These are phyloP conservation scores for Pseudophaeomoniella oleicola DNA, from an alignment of 2,329 filamentous ascomycete genomes.

Conservation along the genomic window DNA sequence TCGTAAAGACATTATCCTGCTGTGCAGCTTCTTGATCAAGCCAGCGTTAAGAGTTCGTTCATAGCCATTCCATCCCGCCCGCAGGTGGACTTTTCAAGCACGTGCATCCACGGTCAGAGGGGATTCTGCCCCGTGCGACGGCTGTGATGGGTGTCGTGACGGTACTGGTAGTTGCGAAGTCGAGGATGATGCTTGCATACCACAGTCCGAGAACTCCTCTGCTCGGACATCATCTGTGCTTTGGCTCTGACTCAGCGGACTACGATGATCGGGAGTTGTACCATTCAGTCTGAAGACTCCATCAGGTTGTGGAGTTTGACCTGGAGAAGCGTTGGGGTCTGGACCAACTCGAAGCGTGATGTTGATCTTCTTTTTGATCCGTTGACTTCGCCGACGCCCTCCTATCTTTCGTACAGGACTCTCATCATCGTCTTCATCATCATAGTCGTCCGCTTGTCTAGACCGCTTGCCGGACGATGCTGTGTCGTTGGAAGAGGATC, in stretches of 20 bases:
- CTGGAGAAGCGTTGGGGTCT: neutral
- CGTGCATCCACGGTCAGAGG: neutral
- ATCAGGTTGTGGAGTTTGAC: neutral
- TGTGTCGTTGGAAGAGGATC: constrained; percentile 13
- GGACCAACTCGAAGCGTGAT: neutral
- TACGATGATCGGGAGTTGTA: neutral
- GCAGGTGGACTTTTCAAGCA: neutral
- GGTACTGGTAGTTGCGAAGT: too few relatives aligned
- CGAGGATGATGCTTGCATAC: neutral
- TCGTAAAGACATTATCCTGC: neutral
- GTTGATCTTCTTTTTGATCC: neutral
- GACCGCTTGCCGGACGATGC: constrained; percentile 13
- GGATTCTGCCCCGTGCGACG: neutral
- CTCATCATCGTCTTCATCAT: neutral
- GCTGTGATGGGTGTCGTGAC: too few relatives aligned
- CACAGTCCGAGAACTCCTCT: neutral
- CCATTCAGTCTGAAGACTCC: neutral
- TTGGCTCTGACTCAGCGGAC: neutral
- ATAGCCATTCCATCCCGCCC: too few relatives aligned
- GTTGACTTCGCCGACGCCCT: neutral
- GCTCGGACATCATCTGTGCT: neutral
- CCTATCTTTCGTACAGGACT: neutral
- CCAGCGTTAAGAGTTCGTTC: too few relatives aligned
- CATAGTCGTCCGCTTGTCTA: neutral
- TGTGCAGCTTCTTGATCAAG: too few relatives aligned